Evolutionary conservation across 2,329 filamentous ascomycete species (phyloP), one percentile per base, ranked within the genome.

Genomic region (Beauveria asiatica): DNA sequence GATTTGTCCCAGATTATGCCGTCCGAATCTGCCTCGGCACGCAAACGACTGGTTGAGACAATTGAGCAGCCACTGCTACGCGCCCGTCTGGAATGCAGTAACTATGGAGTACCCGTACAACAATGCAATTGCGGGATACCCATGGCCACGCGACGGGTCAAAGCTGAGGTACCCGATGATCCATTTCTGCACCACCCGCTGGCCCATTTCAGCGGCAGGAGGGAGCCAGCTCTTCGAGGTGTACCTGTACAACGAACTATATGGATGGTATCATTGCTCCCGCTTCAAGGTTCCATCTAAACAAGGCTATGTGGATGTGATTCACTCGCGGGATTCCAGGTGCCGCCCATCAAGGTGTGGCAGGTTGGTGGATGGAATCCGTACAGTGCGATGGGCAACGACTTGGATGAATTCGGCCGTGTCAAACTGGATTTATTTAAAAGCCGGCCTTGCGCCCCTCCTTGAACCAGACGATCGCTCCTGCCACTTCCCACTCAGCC

Each of bases 1-100:
- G 58, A 60, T 60, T 60, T 60, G 58, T 25, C 23, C 58, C 19
- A 60, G 58, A 50, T 55, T 33, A 55, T 52, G 48, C 56, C 46
- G 56, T 51, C 46, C 17, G 21, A 44, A 39, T 23, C 21, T 21
- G 5, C 30, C 33, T 4, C 5, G 16, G 44, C 27, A 33, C 33
- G 21, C 21, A 16, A 25, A 16, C 17, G 30, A 21, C 19, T 33
- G 23, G 54, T 23, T 49, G 45, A 49, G 55, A 50, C 55, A 57
- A 23, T 1, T 7, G 13, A 49, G 16, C 10, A 57, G 44, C 55
- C 44, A 48, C 56, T 56, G 37, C 46, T 42, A 50, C 54, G 54
- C 41, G 25, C 39, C 37, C 16, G 17, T 3, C 17, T 8, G 16
- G 25, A n/a, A 46, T 37, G 42, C 42, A 27, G 44, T 39, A 23